Evolutionary conservation across 2,329 filamentous ascomycete genomes (phyloP), one percentile per base, ranked within the genome.

Genomic region (Akanthomyces dipterigenus): DNA sequence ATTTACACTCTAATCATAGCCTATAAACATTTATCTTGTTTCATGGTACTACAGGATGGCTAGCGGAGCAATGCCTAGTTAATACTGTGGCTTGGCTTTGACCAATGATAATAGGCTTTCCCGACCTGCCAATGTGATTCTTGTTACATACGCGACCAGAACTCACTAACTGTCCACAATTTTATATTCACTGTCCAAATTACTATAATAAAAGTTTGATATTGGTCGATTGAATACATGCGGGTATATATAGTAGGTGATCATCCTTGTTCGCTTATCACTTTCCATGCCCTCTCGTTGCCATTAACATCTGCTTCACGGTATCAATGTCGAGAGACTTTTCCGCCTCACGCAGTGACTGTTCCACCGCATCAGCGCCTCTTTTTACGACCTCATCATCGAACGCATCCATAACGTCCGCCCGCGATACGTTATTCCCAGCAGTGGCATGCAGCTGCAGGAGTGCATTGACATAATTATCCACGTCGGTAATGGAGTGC

Each of bases 401-500:
- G 26, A 75, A 76, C 0, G 65, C 66, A 24, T 60, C 56, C 31
- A 77, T 64, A 5, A 63, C 62, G 20, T 64, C 56, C 43, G 66
- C 62, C 7, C 63, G 60, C 0, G 65, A 63, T 6, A 60, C 64
- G 1, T 55, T 61, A 20, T 28, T 51, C 24, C 50, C 50, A 1
- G 60, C 9, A 20, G 31, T 16, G 5, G 16, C 43, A 31, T 66
- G 56, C 4, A 72, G 60, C 45, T 64, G 60, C 6, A 66, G n/a
- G 9, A 77, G 63, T 4, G 69, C 68, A n/a, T 70, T 62, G 1
- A 78, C 66, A 51, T 76, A 75, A 58, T 75, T 72, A 38, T 69
- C 65, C 12, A 72, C 76, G 58, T 79, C 77, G 1, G 67, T 67
- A 46, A 80, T 74, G 34, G 72, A 72, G 63, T 79, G 74, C 62